These are phyloP conservation scores for Clitopilus hobsonii DNA, from an alignment of 768 basidiomycete species.

Conservation along the genomic window DNA sequence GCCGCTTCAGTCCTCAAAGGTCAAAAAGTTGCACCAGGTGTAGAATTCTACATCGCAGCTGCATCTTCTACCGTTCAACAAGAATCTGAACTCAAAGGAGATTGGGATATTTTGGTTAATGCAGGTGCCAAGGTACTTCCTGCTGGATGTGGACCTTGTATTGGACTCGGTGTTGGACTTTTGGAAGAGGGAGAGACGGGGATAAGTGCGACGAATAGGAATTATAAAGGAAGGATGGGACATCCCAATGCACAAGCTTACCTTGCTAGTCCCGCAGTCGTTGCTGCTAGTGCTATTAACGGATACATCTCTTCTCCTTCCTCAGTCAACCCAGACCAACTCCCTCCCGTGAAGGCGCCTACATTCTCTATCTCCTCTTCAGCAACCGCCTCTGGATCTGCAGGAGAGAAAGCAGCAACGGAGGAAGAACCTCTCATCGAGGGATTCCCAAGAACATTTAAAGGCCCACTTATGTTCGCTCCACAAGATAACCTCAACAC, in stretches of 20 bases:
- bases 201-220: conserved; percentile 97
- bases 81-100: conserved; percentile 78
- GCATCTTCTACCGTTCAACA: conserved; percentile 90
- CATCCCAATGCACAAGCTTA: conserved; percentile 93
- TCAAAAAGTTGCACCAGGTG: conserved; percentile 75
- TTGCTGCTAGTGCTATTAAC: conserved; percentile 91
- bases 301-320: conserved; percentile 88
- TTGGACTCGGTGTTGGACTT: conserved; percentile 89
- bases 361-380: conserved; percentile 47
- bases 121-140: conserved; percentile 92
- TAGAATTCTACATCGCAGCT: conserved; percentile 97
- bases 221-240: conserved; percentile 99
- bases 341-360: conserved; percentile 51
- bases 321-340: conserved; percentile 45
- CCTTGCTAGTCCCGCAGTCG: conserved; percentile 93
- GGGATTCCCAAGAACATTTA: conserved; percentile 80
- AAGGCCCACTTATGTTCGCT: conserved; percentile 83
- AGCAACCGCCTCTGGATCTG: conserved; percentile 18
- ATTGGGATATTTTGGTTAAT: conserved; percentile 84
- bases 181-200: conserved; percentile 93
- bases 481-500: conserved; percentile 99
- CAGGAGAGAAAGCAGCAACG: no score
- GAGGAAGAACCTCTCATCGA: conserved; percentile 63
- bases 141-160: conserved; percentile 97
- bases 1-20: conserved; percentile 89